phyloP scores from a whole-genome alignment of 1,284 basidiomycete genomes.

The Heterobasidion annosum region DNA sequence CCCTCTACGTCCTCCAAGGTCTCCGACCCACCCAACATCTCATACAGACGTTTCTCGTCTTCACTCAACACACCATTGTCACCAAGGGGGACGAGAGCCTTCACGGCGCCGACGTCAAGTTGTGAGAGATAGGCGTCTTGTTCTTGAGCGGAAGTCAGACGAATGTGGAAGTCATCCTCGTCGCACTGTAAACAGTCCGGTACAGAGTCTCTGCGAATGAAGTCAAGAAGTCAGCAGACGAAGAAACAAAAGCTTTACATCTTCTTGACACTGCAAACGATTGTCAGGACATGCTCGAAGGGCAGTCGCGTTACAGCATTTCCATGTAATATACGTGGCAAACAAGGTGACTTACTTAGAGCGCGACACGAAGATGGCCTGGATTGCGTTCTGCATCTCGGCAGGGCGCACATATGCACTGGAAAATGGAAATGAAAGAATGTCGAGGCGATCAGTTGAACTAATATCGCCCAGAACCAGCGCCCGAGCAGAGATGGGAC shows the following conservation, averaged over 20 bases:
- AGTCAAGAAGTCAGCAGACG: not conserved
- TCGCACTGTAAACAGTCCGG: constrained; percentile 12
- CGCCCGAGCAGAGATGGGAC: not conserved
- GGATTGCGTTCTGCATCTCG: constrained; percentile 24
- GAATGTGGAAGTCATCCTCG: constrained; percentile 15
- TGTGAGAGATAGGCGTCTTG: constrained; percentile 21
- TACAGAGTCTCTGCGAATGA: not conserved
- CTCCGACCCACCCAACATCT: constrained; percentile 17
- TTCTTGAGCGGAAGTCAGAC: constrained; percentile 22
- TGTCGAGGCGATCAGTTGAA: not conserved
- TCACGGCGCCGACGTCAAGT: constrained; percentile 21
- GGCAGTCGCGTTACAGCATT: not conserved
- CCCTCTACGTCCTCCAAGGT: constrained; percentile 22
- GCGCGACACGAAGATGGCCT: constrained; percentile 28
- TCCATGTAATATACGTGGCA: not conserved
- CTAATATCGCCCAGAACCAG: not conserved
- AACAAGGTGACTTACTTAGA: constrained; percentile 24
- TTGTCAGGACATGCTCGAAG: not conserved
- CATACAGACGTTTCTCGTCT: constrained; percentile 25
- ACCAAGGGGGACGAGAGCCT: constrained; percentile 23
- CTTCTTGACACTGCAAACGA: not conserved
- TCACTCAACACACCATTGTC: constrained; percentile 16
- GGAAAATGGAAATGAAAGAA: not conserved
- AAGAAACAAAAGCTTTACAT: not conserved
- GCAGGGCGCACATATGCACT: constrained; percentile 13